A percentile compares a stretch with the other conserved stretches of the same genome.
phyloP scores from a whole-genome alignment of 139 green algal genomes.

The Coccomyxa sp. region DNA sequence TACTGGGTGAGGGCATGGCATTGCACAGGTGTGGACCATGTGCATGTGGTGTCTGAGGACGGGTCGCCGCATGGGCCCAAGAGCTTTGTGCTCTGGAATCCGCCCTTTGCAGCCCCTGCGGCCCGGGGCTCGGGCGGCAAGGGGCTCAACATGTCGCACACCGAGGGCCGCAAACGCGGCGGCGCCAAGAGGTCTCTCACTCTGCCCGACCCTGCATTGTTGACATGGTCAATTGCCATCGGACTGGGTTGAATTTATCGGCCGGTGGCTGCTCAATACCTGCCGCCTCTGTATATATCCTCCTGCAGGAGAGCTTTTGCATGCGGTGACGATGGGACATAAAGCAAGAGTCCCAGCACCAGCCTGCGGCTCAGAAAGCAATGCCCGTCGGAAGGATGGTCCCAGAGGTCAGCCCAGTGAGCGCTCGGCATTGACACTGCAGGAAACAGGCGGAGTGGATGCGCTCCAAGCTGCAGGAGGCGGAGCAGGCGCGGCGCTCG shows the following conservation, averaged over 20 bases:
- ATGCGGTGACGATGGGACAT: too few species aligned
- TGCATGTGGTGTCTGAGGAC: conserved; percentile 64
- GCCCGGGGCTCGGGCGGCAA: not conserved
- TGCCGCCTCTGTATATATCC: too few species aligned
- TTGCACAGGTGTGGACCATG: conserved; percentile 25
- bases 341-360: too few species aligned
- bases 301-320: too few species aligned
- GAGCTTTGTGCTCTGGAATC: conserved; percentile 93
- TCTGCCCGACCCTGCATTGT: not conserved
- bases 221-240: too few species aligned
- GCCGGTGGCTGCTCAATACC: too few species aligned
- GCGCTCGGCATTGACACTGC: not conserved
- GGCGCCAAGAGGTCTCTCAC: conserved; percentile 10
- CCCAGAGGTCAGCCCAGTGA: too few species aligned
- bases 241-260: too few species aligned
- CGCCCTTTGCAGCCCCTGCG: conserved; percentile 48
- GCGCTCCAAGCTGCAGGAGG: conserved; percentile 15
- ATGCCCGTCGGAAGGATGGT: too few species aligned
- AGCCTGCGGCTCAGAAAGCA: too few species aligned
- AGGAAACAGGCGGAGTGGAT: conserved; percentile 9
- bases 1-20: too few species aligned
- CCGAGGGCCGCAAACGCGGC: conserved; percentile 9
- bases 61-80: conserved; percentile 78
- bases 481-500: conserved; percentile 7
- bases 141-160: conserved; percentile 16